Evolutionary conservation across 352 stramenopile species (phyloP), one percentile per base, ranked within the genome.

Genomic region (Thalassiosira livingstoniorum): DNA sequence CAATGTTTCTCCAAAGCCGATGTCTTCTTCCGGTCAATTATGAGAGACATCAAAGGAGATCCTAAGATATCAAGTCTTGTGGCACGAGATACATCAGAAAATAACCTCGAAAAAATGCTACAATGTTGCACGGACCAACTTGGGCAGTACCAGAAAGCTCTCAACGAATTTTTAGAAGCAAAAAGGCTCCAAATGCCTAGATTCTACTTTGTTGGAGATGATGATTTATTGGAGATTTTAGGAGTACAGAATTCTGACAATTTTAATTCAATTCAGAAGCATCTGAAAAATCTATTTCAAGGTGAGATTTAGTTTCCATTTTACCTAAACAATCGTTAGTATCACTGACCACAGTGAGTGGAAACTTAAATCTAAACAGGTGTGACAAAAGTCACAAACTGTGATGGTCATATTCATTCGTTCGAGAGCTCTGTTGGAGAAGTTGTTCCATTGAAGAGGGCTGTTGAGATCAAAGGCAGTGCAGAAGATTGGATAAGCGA

Each of bases 171-270:
- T 75, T 85, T 99, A 13, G 97, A 99, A 76, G 93, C 96, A 51
- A 98, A 99, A 76, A 91, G 97, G 1, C 95, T 92, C 4, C 87
- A 88, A 4, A 97, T 99, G 88, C 97, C 97, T n/a, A 92, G 97
- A 0, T 98, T 98, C 77, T 98, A 98, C 82, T 98, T 99, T 68
- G 97, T 98, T 64, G 96, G 96, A 15, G 96, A 99, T 53, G 97
- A 98, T 78, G 97, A 98, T 69, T 62, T 99, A 61, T 89, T 98
- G 4, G 97, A 99, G 73, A 98, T 98, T 66, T 90, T 99, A 25
- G 96, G 96, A 27, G 27, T 58, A 7, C 47, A 58, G 0, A 96
- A 98, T 72, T 92, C 94, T 27, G 93, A 97, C 72, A 98, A 98
- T 76, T 95, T 96, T 0, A 85, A 87, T 0, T 95, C 98, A 68